Evolutionary conservation across 2,329 filamentous ascomycete genomes (phyloP).

Genomic region (Ophiostoma perfectum): DNA sequence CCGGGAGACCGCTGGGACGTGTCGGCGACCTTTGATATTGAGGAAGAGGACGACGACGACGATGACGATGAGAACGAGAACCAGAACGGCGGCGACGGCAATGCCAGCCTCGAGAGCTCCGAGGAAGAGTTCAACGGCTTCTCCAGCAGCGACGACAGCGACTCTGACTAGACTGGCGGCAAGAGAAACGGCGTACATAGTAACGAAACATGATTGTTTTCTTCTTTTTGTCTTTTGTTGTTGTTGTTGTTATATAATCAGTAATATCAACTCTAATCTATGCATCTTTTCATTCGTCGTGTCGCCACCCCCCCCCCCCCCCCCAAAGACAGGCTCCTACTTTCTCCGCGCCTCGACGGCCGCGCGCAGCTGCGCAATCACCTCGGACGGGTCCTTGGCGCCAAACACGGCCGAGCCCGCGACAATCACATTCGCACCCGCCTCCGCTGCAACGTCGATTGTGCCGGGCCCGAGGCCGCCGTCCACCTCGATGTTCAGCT

Average conservation of each 20-base stretch:
- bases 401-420: slow-evolving; percentile 95
- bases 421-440: slow-evolving; percentile 96
- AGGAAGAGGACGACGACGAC: slow-evolving; percentile 46
- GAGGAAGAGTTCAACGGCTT: slow-evolving; percentile 58
- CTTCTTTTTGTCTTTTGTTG: neutral
- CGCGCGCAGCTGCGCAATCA: slow-evolving; percentile 74
- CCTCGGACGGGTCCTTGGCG: slow-evolving; percentile 77
- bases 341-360: slow-evolving; percentile 61
- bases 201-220: slow-evolving; percentile 14
- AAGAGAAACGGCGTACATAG: neutral
- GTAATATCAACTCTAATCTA: neutral
- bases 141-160: slow-evolving; percentile 40
- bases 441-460: slow-evolving; percentile 89
- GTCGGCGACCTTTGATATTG: slow-evolving; percentile 69
- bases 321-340: slow-evolving; percentile 29
- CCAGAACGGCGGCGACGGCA: slow-evolving; percentile 29
- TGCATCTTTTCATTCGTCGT: slow-evolving; percentile 27
- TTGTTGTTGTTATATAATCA: neutral
- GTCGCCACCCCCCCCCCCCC: too few species aligned
- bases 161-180: slow-evolving; percentile 31
- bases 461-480: slow-evolving; percentile 83
- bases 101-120: slow-evolving; percentile 38
- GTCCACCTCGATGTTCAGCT: slow-evolving; percentile 93
- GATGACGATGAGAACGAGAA: slow-evolving; percentile 43
- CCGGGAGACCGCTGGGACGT: slow-evolving; percentile 92